Percentiles rank a stretch among this genome's conserved stretches.
These are phyloP conservation scores for Hanseniaspora singularis DNA, from an alignment of 805 yeast genomes.

Conservation along the genomic window DNA sequence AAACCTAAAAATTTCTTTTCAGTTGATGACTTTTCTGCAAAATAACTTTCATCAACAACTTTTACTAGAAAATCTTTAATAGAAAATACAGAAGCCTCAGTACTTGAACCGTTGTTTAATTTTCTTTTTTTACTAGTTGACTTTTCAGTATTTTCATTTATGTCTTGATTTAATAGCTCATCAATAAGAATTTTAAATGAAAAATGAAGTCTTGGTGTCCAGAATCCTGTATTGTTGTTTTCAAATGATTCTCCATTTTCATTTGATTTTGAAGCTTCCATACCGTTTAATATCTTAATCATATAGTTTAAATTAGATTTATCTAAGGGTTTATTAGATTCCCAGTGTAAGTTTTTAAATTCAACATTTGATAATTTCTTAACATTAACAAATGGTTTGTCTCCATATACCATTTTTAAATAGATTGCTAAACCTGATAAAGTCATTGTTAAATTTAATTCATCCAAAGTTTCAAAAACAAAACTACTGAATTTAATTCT, in stretches of 20 bases:
- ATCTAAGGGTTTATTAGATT: slow-evolving; percentile 58
- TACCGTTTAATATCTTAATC: slow-evolving; percentile 53
- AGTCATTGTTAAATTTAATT: slow-evolving; percentile 46
- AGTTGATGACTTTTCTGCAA: slow-evolving; percentile 62
- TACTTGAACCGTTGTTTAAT: slow-evolving; percentile 19
- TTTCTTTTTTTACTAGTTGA: slow-evolving; percentile 25
- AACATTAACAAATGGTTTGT: background rate
- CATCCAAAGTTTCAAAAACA: slow-evolving; percentile 30
- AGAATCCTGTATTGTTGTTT: slow-evolving; percentile 47
- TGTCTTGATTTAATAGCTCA: slow-evolving; percentile 17
- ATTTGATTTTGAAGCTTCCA: slow-evolving; percentile 28
- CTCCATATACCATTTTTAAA: slow-evolving; percentile 27
- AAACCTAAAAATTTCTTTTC: slow-evolving; percentile 84
- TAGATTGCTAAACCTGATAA: slow-evolving; percentile 73
- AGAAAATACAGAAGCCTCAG: slow-evolving; percentile 23
- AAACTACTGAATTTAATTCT: slow-evolving; percentile 29
- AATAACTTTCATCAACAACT: slow-evolving; percentile 69
- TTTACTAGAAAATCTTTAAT: slow-evolving; percentile 65
- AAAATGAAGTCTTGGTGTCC: slow-evolving; percentile 66
- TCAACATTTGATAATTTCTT: slow-evolving; percentile 13
- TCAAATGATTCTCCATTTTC: slow-evolving; percentile 22
- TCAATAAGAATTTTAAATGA: slow-evolving; percentile 42
- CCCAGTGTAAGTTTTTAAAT: slow-evolving; percentile 40
- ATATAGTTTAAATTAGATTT: slow-evolving; percentile 52
- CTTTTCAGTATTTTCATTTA: slow-evolving; percentile 30